Evolutionary conservation across 2,329 filamentous ascomycete species (phyloP).

Genomic region (Colletotrichum aenigma): DNA sequence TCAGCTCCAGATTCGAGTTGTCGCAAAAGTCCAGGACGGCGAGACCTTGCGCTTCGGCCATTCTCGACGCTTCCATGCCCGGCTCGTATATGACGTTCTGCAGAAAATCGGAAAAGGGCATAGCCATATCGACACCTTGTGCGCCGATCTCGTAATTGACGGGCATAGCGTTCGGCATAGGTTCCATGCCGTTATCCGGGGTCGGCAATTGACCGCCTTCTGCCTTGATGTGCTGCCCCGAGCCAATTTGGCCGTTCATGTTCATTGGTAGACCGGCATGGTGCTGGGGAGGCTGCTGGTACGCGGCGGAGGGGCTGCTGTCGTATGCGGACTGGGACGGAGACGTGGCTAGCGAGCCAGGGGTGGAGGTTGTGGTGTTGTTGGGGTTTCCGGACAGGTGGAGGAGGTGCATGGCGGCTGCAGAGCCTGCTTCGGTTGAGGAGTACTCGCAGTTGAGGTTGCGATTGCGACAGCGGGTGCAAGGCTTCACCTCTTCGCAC

Average conservation of each 20-base stretch:
- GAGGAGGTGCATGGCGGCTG: slow-evolving; percentile 46
- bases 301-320: slow-evolving; percentile 22
- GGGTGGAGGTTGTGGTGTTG: slow-evolving; percentile 25
- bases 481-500: slow-evolving; percentile 60
- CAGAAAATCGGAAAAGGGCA: slow-evolving; percentile 55
- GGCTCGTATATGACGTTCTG: slow-evolving; percentile 56
- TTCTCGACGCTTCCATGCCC: slow-evolving; percentile 35
- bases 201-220: slow-evolving; percentile 39
- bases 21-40: slow-evolving; percentile 55
- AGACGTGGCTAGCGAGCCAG: slow-evolving; percentile 20
- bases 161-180: slow-evolving; percentile 15
- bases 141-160: slow-evolving; percentile 15
- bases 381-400: slow-evolving; percentile 45
- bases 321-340: slow-evolving; percentile 22
- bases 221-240: slow-evolving; percentile 28
- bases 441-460: slow-evolving; percentile 49
- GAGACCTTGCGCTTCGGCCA: slow-evolving; percentile 42
- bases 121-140: slow-evolving; percentile 13
- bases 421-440: slow-evolving; percentile 39
- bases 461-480: slow-evolving; percentile 52
- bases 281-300: slow-evolving; percentile 23
- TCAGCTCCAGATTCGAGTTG: slow-evolving; percentile 53
- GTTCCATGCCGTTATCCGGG: slow-evolving; percentile 35
- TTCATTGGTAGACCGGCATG: slow-evolving; percentile 22
- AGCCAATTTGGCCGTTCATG: slow-evolving; percentile 29